Conservation (phyloP, 78 protist genomes). For the Diacronema lutheri region DNA sequence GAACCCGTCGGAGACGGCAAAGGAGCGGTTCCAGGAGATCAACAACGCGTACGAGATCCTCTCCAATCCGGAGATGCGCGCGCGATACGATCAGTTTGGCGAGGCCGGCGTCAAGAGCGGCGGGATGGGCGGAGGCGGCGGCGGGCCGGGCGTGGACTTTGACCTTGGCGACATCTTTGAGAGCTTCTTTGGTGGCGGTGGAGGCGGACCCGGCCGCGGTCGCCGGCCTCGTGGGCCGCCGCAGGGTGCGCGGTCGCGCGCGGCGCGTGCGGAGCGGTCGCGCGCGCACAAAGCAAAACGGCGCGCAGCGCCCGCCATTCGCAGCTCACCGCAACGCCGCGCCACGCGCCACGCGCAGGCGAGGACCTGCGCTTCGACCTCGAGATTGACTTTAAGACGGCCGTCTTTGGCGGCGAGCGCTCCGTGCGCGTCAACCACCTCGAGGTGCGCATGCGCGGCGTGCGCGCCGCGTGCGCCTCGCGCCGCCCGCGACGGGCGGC, state of each 20-base stretch:
- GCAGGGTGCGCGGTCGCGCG: neutral
- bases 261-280: too few relatives aligned
- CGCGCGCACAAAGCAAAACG: too few relatives aligned
- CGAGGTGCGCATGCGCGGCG: too few relatives aligned
- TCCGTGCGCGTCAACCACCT: constrained; percentile 34
- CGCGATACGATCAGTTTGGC: constrained; percentile 49
- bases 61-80: constrained; percentile 22
- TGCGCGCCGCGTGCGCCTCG: too few relatives aligned
- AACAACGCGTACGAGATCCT: constrained; percentile 38
- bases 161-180: constrained; percentile 52
- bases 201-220: neutral
- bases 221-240: neutral
- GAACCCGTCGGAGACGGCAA: constrained; percentile 18
- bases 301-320: too few relatives aligned
- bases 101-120: constrained; percentile 37
- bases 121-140: constrained; percentile 4
- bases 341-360: neutral
- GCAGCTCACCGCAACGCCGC: too few relatives aligned
- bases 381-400: constrained; percentile 38
- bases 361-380: constrained; percentile 42
- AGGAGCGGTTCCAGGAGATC: constrained; percentile 32
- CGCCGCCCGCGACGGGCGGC: too few relatives aligned
- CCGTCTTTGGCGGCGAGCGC: constrained; percentile 32
- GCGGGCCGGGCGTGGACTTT: constrained; percentile 8
- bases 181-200: constrained; percentile 25